phyloP scores from a whole-genome alignment of 148 eudicot species.

The Suaeda aralocaspica region DNA sequence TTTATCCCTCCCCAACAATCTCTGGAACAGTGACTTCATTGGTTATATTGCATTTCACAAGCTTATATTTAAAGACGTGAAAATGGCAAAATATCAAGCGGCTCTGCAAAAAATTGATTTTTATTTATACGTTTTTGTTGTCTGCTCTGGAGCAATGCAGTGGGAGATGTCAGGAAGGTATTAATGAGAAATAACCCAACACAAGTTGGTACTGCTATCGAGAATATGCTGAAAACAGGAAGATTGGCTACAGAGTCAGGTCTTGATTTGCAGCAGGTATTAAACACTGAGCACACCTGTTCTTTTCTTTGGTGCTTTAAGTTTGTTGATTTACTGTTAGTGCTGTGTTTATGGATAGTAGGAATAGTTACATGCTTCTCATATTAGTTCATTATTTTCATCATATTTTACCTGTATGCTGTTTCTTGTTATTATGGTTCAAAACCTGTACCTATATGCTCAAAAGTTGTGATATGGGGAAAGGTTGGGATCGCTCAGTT shows the following conservation, averaged over 20 bases:
- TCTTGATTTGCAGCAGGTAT: conserved; percentile 89
- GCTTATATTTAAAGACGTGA: conserved; percentile 2
- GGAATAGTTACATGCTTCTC: not conserved
- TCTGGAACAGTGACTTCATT: not conserved
- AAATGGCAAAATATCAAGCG: not conserved
- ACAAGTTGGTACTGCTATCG: conserved; percentile 59
- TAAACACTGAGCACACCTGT: not conserved
- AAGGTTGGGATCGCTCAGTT: too few relatives aligned
- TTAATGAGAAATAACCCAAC: conserved; percentile 52
- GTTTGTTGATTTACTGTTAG: not conserved
- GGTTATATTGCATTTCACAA: not conserved
- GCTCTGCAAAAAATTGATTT: not conserved
- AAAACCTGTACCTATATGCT: too few relatives aligned
- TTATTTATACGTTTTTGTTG: not conserved
- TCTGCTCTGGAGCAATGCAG: conserved; percentile 36
- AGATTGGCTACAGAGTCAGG: conserved; percentile 55
- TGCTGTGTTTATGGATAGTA: not conserved
- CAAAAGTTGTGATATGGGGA: too few relatives aligned
- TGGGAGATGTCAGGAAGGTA: conserved; percentile 52
- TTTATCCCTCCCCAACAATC: not conserved
- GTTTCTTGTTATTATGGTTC: too few relatives aligned
- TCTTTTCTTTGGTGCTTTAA: not conserved
- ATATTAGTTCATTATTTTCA: not conserved
- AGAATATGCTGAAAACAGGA: conserved; percentile 86
- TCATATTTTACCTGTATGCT: not conserved